Percentiles rank a stretch among this genome's conserved stretches.
These are phyloP conservation scores for Bruguiera gymnorhiza DNA, from an alignment of 345 rosid genomes.

Conservation along the genomic window DNA sequence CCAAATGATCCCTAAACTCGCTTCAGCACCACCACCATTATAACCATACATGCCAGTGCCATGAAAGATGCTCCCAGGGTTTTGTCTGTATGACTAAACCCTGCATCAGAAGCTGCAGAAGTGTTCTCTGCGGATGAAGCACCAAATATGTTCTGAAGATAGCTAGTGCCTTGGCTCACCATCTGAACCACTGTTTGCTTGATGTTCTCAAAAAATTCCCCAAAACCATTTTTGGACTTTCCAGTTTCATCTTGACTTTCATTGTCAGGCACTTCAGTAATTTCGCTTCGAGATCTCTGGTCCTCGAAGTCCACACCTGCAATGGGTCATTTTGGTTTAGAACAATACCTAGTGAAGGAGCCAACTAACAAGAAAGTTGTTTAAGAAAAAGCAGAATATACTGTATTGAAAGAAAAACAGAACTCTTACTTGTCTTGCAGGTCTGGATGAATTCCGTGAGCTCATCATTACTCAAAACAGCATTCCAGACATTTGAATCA, in stretches of 20 bases:
- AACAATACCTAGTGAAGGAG: not conserved
- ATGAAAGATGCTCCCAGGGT: slow-evolving; percentile 41
- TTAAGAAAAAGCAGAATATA: not conserved
- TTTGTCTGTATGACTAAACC: slow-evolving; percentile 24
- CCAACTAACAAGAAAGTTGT: not conserved
- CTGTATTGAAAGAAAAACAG: not conserved
- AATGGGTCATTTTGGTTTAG: not conserved
- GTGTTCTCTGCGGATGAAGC: slow-evolving; percentile 26
- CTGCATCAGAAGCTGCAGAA: slow-evolving; percentile 26
- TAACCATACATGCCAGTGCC: slow-evolving; percentile 59
- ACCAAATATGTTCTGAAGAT: slow-evolving; percentile 47
- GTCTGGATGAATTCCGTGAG: slow-evolving; percentile 45
- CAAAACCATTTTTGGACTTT: slow-evolving; percentile 9
- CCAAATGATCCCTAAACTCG: slow-evolving; percentile 31
- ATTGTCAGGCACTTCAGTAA: slow-evolving; percentile 29
- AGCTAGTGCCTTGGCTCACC: slow-evolving; percentile 47
- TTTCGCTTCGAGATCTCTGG: slow-evolving; percentile 7
- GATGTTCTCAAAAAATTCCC: slow-evolving; percentile 36
- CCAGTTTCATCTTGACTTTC: slow-evolving; percentile 19
- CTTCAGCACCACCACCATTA: slow-evolving; percentile 58
- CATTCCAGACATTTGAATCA: slow-evolving; percentile 72
- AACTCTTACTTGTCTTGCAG: slow-evolving; percentile 36
- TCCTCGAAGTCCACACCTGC: slow-evolving; percentile 25
- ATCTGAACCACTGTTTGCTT: slow-evolving; percentile 47
- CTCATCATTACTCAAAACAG: slow-evolving; percentile 51